A percentile compares a stretch with the other conserved stretches of the same genome.
Conservation (phyloP, 441 rosid genomes). For the Pelargonium australe region DNA sequence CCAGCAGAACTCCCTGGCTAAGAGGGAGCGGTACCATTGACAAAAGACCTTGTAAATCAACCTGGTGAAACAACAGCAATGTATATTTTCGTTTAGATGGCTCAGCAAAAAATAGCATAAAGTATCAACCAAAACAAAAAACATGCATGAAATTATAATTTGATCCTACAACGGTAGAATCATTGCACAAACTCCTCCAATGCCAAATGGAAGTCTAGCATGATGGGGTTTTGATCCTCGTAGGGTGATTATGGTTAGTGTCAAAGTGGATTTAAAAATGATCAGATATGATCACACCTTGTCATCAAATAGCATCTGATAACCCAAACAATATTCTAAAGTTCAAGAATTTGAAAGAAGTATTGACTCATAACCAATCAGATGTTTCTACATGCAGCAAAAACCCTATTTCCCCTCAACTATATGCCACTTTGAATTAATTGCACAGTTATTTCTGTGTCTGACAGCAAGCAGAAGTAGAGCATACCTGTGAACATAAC, state of each 20-base stretch:
- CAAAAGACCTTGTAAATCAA: constrained; percentile 50
- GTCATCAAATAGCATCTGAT: too few relatives aligned
- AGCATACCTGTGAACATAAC: constrained; percentile 67
- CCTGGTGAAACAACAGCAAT: constrained; percentile 31
- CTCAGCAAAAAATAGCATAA: background rate
- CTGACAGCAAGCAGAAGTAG: background rate
- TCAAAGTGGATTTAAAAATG: too few relatives aligned
- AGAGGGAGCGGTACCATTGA: constrained; percentile 41
- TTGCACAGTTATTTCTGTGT: background rate
- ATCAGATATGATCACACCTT: too few relatives aligned
- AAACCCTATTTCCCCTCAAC: background rate
- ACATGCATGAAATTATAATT: background rate
- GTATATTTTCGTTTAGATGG: background rate
- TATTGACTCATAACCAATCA: background rate
- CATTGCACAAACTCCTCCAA: background rate
- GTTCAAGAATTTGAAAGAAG: background rate
- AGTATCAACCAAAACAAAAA: background rate
- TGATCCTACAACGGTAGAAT: constrained; percentile 1
- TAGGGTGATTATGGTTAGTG: too few relatives aligned
- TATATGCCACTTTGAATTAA: background rate
- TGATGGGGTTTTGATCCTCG: too few relatives aligned
- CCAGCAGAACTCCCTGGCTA: constrained; percentile 69
- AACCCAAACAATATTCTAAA: too few relatives aligned
- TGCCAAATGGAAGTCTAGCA: too few relatives aligned
- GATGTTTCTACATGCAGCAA: background rate